Evolutionary conservation across 306 rosid genomes (phyloP), one percentile per base, ranked within the genome.

Genomic region (Pterocarpus santalinus): DNA sequence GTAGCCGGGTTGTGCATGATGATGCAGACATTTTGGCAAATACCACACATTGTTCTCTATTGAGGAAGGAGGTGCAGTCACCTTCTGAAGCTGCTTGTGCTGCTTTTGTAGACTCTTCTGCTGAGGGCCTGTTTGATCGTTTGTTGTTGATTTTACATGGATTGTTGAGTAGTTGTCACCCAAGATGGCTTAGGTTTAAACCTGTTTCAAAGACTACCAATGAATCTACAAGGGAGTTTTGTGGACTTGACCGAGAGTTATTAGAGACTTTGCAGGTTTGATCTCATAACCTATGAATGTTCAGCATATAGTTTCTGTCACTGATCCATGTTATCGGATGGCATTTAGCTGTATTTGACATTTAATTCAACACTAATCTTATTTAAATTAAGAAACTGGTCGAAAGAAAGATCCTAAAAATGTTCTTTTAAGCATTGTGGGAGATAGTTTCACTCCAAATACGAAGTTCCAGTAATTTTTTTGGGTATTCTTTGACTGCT

Each of bases 221-320:
- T 70, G 97, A 90, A 58, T 56, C 81, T 52, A 71, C 56, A 67
- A 91, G 84, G 87, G 97, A 89, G 17, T 74, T 84, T 68, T 72
- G 84, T 75, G 85, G 87, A 70, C 74, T 86, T 86, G 97, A 92
- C 60, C 91, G 90, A 9, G 97, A 92, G 78, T 46, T 90, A n/a
- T 85, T 92, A 77, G 97, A 90, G 80, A 80, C 80, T 83, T 84
- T 95, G 80, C 98, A 95, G 98, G 98, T 95, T 85, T 70, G 88
- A 10, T 67, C 67, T 65, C 72, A 72, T 68, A 11, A 52, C 74
- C 67, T 60, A 3, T 80, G 64, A 41, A 34, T 80, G 61, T 58
- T 36, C 28, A 53, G 16, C 68, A 63, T 69, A 71, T 81, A 34
- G 65, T 67, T 70, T 64, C 57, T 22, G 28, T 53, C 56, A 73